Evolutionary conservation across 345 rosid genomes (phyloP).

Genomic region (Mangifera indica): DNA sequence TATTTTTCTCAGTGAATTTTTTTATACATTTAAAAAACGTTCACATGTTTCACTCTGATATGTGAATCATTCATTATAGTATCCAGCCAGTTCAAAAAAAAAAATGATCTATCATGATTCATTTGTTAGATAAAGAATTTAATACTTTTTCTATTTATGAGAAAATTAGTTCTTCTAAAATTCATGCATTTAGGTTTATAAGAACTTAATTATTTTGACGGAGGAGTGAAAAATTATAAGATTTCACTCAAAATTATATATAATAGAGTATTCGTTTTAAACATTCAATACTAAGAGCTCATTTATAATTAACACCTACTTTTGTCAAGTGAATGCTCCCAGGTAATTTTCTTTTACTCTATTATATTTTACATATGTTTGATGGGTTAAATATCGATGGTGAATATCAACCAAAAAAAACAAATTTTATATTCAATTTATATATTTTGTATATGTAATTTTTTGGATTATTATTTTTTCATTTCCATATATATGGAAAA

Average conservation of each 20-base stretch:
- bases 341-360: not conserved
- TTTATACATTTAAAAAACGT: no score
- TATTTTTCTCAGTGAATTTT: no score
- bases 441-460: no score
- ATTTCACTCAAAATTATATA: not conserved
- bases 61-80: not conserved
- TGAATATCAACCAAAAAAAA: no score
- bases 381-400: no score
- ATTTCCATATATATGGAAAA: no score
- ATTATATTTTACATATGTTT: not conserved
- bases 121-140: constrained; percentile 2
- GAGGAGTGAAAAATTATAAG: not conserved
- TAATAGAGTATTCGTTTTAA: not conserved
- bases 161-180: not conserved
- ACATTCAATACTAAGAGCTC: not conserved
- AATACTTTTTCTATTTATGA: not conserved
- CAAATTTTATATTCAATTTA: no score
- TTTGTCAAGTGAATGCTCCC: not conserved
- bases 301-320: no score
- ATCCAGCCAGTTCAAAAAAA: not conserved
- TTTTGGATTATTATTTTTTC: no score
- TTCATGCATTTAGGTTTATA: not conserved
- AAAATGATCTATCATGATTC: not conserved
- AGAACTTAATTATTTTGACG: not conserved
- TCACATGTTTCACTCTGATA: no score